phyloP scores from a whole-genome alignment of 176 grass and related monocot species.

The Elaeis guineensis region DNA sequence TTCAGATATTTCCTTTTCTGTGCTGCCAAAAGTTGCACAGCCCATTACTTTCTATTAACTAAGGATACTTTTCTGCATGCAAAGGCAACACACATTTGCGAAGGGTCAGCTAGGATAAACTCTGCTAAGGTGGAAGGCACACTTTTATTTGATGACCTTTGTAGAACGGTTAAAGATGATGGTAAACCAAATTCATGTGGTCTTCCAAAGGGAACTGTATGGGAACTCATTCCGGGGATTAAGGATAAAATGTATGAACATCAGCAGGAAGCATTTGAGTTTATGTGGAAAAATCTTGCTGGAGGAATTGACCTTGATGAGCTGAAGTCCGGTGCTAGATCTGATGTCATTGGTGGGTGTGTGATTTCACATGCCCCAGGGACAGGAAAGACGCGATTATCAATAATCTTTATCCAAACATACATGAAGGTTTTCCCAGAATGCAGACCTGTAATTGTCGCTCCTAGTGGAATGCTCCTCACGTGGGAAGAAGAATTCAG shows the following conservation, averaged over 20 bases:
- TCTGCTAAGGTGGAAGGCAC: slow-evolving; percentile 21
- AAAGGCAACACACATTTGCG: slow-evolving; percentile 34
- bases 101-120: slow-evolving; percentile 36
- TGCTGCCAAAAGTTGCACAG: too few relatives aligned
- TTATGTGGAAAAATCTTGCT: slow-evolving; percentile 71
- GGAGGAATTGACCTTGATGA: slow-evolving; percentile 42
- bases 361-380: slow-evolving; percentile 95
- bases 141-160: slow-evolving; percentile 31
- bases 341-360: slow-evolving; percentile 52
- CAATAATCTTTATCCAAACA: slow-evolving; percentile 69
- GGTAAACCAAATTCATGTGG: slow-evolving; percentile 2
- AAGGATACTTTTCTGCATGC: slow-evolving; percentile 8
- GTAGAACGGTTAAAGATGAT: slow-evolving; percentile 24
- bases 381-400: slow-evolving; percentile 70
- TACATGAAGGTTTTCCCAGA: slow-evolving; percentile 55
- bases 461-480: slow-evolving; percentile 46
- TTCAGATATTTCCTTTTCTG: too few relatives aligned
- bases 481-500: slow-evolving; percentile 70
- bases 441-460: slow-evolving; percentile 61
- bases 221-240: slow-evolving; percentile 64
- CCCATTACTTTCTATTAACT: neutral
- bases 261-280: slow-evolving; percentile 75
- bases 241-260: slow-evolving; percentile 51
- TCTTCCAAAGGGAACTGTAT: slow-evolving; percentile 37
- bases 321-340: slow-evolving; percentile 4